These are phyloP conservation scores for Trebouxia sp. DNA, from an alignment of 139 green algal species.

Conservation along the genomic window DNA sequence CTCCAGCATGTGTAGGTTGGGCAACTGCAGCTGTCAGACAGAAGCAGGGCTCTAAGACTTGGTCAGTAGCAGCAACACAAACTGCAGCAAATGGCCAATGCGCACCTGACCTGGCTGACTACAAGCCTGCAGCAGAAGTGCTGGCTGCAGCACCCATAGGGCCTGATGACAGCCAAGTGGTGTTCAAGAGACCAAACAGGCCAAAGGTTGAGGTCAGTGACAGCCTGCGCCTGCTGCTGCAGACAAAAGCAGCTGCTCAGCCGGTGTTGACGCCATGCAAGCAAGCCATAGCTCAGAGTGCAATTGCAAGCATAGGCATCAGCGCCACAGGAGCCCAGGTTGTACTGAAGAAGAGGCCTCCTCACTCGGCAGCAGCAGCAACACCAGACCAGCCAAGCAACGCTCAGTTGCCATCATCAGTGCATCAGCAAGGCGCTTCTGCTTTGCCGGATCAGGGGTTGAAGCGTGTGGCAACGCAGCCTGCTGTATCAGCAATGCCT, in stretches of 20 bases:
- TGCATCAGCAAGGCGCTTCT: neutral
- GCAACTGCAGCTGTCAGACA: slow-evolving; percentile 4
- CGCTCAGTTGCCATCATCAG: neutral
- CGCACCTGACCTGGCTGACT: neutral
- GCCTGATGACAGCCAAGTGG: neutral
- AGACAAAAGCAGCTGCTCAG: neutral
- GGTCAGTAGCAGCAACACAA: neutral
- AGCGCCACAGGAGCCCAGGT: neutral
- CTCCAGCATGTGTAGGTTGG: neutral
- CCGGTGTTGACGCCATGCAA: neutral
- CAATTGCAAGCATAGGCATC: too few species aligned
- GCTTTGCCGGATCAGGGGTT: neutral
- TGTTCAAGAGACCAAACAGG: neutral
- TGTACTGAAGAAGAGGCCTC: slow-evolving; percentile 14
- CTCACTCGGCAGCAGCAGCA: neutral
- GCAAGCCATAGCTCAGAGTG: too few species aligned
- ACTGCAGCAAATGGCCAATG: too few species aligned
- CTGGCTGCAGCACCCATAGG: neutral
- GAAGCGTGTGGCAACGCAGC: neutral
- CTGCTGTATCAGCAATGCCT: neutral
- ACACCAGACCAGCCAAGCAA: neutral
- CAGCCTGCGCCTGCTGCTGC: slow-evolving; percentile 16
- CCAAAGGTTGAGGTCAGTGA: neutral
- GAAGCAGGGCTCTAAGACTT: neutral
- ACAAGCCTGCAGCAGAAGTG: neutral